Conservation (phyloP, 2,329 filamentous ascomycete genomes). For the Penicillium decumbens region DNA sequence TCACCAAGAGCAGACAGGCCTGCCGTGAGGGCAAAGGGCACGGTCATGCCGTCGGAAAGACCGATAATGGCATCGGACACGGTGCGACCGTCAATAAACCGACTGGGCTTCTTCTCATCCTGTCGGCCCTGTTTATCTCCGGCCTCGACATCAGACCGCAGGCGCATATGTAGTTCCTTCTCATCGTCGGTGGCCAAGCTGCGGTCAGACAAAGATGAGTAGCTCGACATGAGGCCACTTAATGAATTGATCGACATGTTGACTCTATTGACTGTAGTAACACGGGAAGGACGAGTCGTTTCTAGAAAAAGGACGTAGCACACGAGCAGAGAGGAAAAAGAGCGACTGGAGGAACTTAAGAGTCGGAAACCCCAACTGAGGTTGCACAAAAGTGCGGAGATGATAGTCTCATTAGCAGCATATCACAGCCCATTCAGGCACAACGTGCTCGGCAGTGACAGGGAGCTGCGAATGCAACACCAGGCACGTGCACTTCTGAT, state of each 20-base stretch:
- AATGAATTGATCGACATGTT: slow-evolving; percentile 31
- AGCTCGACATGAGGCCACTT: slow-evolving; percentile 30
- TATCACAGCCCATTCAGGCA: slow-evolving; percentile 17
- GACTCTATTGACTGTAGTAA: neutral
- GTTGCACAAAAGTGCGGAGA: slow-evolving; percentile 10
- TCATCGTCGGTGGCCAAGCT: slow-evolving; percentile 25
- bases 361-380: neutral
- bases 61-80: slow-evolving; percentile 65
- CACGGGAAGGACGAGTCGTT: neutral
- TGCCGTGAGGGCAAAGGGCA: slow-evolving; percentile 73
- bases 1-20: slow-evolving; percentile 60
- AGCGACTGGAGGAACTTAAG: slow-evolving; percentile 5
- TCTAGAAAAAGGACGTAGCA: neutral
- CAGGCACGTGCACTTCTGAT: slow-evolving; percentile 24
- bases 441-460: slow-evolving; percentile 21
- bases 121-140: slow-evolving; percentile 7
- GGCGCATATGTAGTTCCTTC: slow-evolving; percentile 22
- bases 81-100: slow-evolving; percentile 35
- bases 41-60: slow-evolving; percentile 72
- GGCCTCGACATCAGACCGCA: slow-evolving; percentile 17
- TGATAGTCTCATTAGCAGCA: neutral
- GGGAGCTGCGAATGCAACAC: slow-evolving; percentile 7
- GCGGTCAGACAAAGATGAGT: slow-evolving; percentile 22
- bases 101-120: slow-evolving; percentile 24
- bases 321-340: neutral